Evolutionary conservation across 495 filamentous ascomycete genomes (phyloP).

Genomic region (Aspergillus leporis): DNA sequence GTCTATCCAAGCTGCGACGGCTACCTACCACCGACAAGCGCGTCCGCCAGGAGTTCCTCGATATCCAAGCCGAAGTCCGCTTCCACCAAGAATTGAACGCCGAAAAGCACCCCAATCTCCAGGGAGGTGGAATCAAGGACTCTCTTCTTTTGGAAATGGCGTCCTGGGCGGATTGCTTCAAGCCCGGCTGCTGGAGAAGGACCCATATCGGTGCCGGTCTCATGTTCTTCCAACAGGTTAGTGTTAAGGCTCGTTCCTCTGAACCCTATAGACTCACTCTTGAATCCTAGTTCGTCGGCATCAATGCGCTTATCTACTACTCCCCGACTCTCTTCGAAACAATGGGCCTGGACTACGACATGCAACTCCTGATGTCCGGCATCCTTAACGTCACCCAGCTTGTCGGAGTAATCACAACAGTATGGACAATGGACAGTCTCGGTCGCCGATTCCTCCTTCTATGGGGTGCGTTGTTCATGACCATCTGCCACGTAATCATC

Average conservation of each 20-base stretch:
- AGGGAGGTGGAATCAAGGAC: conserved; percentile 31
- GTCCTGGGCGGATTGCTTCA: conserved; percentile 51
- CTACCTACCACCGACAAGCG: conserved; percentile 42
- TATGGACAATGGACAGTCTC: conserved; percentile 52
- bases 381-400: conserved; percentile 58
- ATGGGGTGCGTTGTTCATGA: conserved; percentile 47
- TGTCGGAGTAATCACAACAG: conserved; percentile 45
- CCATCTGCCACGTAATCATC: conserved; percentile 51
- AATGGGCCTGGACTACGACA: conserved; percentile 55
- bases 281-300: conserved; percentile 44
- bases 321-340: conserved; percentile 57
- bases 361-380: conserved; percentile 61
- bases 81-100: conserved; percentile 50
- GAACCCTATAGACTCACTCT: conserved; percentile 8
- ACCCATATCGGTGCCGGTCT: conserved; percentile 55
- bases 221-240: conserved; percentile 57
- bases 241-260: conserved; percentile 7
- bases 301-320: conserved; percentile 58
- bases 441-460: conserved; percentile 50
- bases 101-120: conserved; percentile 47
- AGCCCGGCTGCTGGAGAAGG: conserved; percentile 51
- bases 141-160: conserved; percentile 42
- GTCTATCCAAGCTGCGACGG: conserved; percentile 45
- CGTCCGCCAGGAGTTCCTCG: conserved; percentile 49
- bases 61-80: conserved; percentile 51